Base-by-base conservation (phyloP, 1,284 basidiomycete genomes). In the Grifola frondosa region DNA sequence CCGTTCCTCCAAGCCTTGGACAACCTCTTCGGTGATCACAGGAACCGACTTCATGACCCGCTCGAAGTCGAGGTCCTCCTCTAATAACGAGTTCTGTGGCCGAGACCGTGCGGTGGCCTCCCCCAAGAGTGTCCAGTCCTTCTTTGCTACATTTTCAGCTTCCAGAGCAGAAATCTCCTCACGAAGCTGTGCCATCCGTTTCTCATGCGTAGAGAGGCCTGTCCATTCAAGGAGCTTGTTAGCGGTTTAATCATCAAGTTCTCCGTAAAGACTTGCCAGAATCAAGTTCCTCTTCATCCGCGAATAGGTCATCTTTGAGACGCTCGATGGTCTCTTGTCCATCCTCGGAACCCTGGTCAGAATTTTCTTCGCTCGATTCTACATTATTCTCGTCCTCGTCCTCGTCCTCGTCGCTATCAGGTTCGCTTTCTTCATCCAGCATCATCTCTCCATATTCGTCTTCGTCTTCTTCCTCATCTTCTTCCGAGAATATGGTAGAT, bases 1-100 rank as follows among this genome's bases (percentile, higher is more conserved):
- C 45, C 86, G 75, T 37, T 92, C 92, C 66, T 99, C 97, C 22
- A 99, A 74, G 17, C 75, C 76, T 42, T 82, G 78, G 6, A 96
- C 91, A 32, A 73, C 75, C 62, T 96, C 91, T 60, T 97, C 92
- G 0, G 97, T 98, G 46, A 97, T 81, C 36, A 92, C 78, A 9
- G 96, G 97, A 1, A 88, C 86, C 13, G 84, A 75, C 67, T 96
- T 97, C 69, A 84, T 81, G 11, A 88, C 80, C 20, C 84, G 88
- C 54, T 99, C 97, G 53, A 96, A 99, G 47, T 98, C 95, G 30
- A 99, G 77, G 63, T 97, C 91, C 64, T 98, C 90, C 63, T 93
- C 91, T 11, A 99, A 75, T 13, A 98, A 73, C 19, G 91, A 91
- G 67, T 99, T 95, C 60, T 91, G 82, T 1, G 97, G 96, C 40